Evolutionary conservation across 257 asterid species (phyloP).

Genomic region (Lycium ferocissimum): DNA sequence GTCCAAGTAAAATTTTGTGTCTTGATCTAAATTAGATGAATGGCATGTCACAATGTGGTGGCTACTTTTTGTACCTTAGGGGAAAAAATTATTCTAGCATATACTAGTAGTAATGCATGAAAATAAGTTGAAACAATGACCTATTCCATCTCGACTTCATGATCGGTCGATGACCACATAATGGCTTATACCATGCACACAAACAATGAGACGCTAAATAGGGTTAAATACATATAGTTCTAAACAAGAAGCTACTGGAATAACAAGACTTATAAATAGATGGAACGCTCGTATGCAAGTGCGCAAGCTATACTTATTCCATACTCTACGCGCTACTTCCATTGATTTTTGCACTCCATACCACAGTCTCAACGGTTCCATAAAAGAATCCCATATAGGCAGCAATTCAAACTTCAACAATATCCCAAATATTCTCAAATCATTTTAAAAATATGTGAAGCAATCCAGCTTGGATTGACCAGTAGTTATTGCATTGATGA

Average conservation of each 20-base stretch:
- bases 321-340: background rate
- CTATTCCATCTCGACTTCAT: conserved; percentile 13
- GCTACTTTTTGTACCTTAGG: background rate
- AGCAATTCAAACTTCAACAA: background rate
- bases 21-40: background rate
- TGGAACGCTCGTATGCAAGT: background rate
- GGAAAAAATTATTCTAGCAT: background rate
- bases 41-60: background rate
- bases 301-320: background rate
- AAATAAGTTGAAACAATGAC: background rate
- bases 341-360: background rate
- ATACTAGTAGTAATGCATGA: background rate
- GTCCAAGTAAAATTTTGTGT: background rate
- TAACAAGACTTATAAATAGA: background rate
- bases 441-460: background rate
- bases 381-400: background rate
- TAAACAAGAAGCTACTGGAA: background rate
- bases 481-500: background rate
- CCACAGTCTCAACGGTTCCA: background rate
- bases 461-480: background rate
- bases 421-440: background rate
- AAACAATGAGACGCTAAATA: background rate
- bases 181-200: conserved; percentile 6
- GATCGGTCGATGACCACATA: background rate
- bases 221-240: background rate